Evolutionary conservation across 2,329 filamentous ascomycete species (phyloP).

Genomic region (Microcera coccophila): DNA sequence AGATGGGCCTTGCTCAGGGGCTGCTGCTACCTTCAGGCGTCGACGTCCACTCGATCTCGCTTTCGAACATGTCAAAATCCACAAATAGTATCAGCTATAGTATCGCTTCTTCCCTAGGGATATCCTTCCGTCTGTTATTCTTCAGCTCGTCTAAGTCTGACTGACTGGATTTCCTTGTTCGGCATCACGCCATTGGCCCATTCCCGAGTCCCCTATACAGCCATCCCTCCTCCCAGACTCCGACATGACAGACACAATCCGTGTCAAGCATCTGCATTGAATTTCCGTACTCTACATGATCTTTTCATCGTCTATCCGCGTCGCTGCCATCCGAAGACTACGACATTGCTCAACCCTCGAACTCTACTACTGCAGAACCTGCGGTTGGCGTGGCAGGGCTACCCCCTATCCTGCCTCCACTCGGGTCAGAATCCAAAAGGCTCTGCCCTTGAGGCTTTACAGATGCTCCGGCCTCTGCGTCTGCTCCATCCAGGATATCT

Average conservation of each 20-base stretch:
- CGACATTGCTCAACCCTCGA: conserved; percentile 34
- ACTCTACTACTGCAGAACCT: conserved; percentile 40
- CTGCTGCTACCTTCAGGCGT: no score
- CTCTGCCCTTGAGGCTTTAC: conserved; percentile 31
- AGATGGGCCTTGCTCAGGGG: no score
- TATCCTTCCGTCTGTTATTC: conserved; percentile 1
- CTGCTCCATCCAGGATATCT: conserved; percentile 69
- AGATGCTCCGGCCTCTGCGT: conserved; percentile 60
- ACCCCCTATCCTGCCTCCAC: conserved; percentile 24
- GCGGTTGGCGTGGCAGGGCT: conserved; percentile 27
- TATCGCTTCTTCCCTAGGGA: no score
- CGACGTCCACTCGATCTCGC: no score
- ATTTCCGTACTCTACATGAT: conserved; percentile 15
- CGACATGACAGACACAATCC: conserved; percentile 10
- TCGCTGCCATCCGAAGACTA: neutral
- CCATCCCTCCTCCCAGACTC: conserved; percentile 8
- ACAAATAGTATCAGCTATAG: no score
- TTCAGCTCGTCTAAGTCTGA: conserved; percentile 7
- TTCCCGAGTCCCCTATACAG: conserved; percentile 6
- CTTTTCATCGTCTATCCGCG: conserved; percentile 4
- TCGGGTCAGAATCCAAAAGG: conserved; percentile 33
- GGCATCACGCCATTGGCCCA: conserved; percentile 13
- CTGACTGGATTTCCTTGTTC: conserved; percentile 4
- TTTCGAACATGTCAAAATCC: no score
- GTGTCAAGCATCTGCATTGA: conserved; percentile 10